Base-by-base conservation (phyloP, 2,329 filamentous ascomycete genomes). In the Ophiocordyceps robertsii region DNA sequence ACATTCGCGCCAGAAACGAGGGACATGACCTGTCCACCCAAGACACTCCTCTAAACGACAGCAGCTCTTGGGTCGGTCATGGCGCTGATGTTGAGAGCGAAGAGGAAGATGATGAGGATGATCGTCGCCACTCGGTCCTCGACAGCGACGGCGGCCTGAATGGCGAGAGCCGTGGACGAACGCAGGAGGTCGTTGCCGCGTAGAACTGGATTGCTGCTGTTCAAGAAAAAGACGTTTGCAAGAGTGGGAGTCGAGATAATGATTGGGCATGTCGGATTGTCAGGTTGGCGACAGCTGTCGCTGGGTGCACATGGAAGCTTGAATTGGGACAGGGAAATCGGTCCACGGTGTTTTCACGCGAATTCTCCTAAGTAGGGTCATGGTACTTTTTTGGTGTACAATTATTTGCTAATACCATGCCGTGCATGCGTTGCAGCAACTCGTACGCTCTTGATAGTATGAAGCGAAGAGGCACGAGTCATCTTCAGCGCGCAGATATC, bases 31-130 rank as follows among this genome's bases (percentile, higher is more conserved):
- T 95, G 33, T 84, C 85, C 3, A 73, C 73, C 39, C 90, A 95
- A 65, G 89, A 95, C 58, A 75, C 75, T 39, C 82, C 85, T 14
- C 65, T 88, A 47, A 78, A 87, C 49, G 84, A 85, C 57, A 73
- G 81, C 44, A 85, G 90, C 57, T 86, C 83, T 12, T 95, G 90
- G 90, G 78, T 89, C 31, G 82, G 82, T 7, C 84, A 84, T 13
- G 75, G 76, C 33, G 68, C 65, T 21, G 81, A 84, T 56, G 68
- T 24, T 16, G 41, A 68, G 17, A 77, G 80, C 13, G 80, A 84
- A 2, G 78, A 82, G 16, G 81, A 84, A 56, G 68, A 68, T 21
- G 77, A 80, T 11, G 80, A 84, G 3, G 77, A 69, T 2, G 68
- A 72, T 11, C 64, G 64, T 14, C 57, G 60, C 37, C 63, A 67